A percentile compares a stretch with the other conserved stretches of the same genome.
phyloP scores from a whole-genome alignment of 495 filamentous ascomycete genomes.

The Opeltia flavorubescens region DNA sequence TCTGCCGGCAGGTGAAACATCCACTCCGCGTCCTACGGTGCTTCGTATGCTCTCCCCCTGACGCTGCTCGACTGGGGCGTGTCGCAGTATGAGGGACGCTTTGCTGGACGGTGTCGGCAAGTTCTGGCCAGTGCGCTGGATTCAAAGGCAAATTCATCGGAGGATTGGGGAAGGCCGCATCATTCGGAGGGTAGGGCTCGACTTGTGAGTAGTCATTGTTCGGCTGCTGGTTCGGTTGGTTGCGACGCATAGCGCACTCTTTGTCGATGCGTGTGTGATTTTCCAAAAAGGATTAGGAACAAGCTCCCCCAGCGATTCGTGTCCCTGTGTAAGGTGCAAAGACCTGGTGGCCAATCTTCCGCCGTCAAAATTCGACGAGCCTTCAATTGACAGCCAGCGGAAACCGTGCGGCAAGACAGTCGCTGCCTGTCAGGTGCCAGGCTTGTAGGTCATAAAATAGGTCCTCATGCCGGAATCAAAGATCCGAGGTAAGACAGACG shows the following conservation, averaged over 20 bases:
- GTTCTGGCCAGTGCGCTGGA: background rate
- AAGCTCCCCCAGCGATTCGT: too few relatives aligned
- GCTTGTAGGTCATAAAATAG: too few relatives aligned
- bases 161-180: background rate
- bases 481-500: too few relatives aligned
- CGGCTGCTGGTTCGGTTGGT: background rate
- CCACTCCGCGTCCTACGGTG: slow-evolving; percentile 87
- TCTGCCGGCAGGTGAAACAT: slow-evolving; percentile 82
- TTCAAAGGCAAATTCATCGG: background rate
- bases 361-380: too few relatives aligned
- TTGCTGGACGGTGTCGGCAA: background rate
- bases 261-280: background rate
- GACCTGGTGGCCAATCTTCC: too few relatives aligned
- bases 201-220: background rate
- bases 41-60: slow-evolving; percentile 67
- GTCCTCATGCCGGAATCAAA: too few relatives aligned
- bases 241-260: background rate
- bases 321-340: too few relatives aligned
- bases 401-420: too few relatives aligned
- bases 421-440: too few relatives aligned
- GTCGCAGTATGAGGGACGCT: background rate
- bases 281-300: too few relatives aligned
- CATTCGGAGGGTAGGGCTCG: background rate
- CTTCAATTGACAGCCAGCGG: too few relatives aligned
- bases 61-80: slow-evolving; percentile 13